Evolutionary conservation across 345 rosid species (phyloP).

Genomic region (Sonneratia alba): DNA sequence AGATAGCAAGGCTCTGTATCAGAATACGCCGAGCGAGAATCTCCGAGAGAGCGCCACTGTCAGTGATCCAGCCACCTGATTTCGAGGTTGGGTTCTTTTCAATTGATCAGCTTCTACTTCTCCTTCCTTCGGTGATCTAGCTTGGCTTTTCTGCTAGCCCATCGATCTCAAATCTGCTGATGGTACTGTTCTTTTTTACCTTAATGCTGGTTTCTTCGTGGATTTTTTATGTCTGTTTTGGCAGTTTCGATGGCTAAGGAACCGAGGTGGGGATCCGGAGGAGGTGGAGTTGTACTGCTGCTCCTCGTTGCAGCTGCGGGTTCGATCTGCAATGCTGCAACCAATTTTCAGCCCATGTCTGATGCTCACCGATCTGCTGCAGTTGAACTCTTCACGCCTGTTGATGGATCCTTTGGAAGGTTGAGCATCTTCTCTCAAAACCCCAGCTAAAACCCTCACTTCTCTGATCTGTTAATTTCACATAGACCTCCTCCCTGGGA

Average conservation of each 20-base stretch:
- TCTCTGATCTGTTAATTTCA: not conserved
- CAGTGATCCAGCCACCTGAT: not conserved
- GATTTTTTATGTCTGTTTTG: not conserved
- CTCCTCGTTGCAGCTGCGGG: conserved; percentile 29
- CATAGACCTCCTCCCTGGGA: not conserved
- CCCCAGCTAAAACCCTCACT: conserved; percentile 1
- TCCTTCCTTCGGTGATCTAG: too few species aligned
- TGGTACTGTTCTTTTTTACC: not conserved
- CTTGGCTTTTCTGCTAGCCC: not conserved
- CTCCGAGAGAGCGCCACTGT: not conserved
- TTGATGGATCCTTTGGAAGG: conserved; percentile 68
- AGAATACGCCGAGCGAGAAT: not conserved
- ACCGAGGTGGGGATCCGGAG: not conserved
- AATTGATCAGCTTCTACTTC: not conserved
- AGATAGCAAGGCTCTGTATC: not conserved
- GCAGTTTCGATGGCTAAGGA: not conserved
- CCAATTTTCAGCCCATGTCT: conserved; percentile 67
- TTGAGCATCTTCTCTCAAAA: conserved; percentile 9
- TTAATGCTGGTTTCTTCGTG: not conserved
- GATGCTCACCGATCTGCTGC: conserved; percentile 95
- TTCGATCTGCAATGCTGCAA: conserved; percentile 47
- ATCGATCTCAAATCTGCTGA: conserved; percentile 2
- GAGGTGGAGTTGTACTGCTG: conserved; percentile 12
- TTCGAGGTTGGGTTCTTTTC: not conserved
- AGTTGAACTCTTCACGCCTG: conserved; percentile 47